These are phyloP conservation scores for Arthrobotrys sphaeroides DNA, from an alignment of 2,329 filamentous ascomycete genomes.

Conservation along the genomic window DNA sequence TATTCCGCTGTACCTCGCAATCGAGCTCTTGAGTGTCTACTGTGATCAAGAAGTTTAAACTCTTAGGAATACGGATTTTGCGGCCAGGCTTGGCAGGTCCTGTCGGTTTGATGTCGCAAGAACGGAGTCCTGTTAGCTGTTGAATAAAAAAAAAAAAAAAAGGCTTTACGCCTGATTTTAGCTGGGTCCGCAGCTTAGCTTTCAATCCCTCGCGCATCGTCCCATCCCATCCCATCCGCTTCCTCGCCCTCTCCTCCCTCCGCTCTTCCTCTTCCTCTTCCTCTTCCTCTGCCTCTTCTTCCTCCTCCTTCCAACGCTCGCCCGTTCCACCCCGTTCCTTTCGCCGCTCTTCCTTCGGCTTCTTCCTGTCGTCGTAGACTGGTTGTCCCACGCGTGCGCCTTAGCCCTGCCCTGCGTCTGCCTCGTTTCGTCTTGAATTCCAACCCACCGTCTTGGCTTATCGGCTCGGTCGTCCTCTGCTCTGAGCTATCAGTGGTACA, in stretches of 20 bases:
- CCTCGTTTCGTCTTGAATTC: conserved; percentile 38
- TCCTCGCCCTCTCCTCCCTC: background rate
- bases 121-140: too few relatives aligned
- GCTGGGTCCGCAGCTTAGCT: too few relatives aligned
- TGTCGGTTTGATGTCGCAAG: too few relatives aligned
- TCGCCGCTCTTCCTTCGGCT: conserved; percentile 7
- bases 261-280: background rate
- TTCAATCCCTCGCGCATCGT: background rate
- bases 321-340: conserved; percentile 43
- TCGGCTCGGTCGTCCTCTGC: conserved; percentile 7
- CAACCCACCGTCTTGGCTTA: conserved; percentile 20
- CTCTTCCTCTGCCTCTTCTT: background rate
- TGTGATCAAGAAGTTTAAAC: too few relatives aligned
- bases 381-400: conserved; percentile 47
- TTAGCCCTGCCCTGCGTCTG: conserved; percentile 37
- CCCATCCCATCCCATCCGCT: background rate
- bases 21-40: too few relatives aligned
- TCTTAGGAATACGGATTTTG: too few relatives aligned
- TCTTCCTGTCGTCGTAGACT: conserved; percentile 37
- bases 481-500: conserved; percentile 24
- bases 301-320: conserved; percentile 28
- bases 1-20: too few relatives aligned
- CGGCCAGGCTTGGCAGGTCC: too few relatives aligned
- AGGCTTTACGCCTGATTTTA: too few relatives aligned
- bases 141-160: too few relatives aligned